phyloP scores from a whole-genome alignment of 768 basidiomycete species.

The Macrolepiota albuminosa region DNA sequence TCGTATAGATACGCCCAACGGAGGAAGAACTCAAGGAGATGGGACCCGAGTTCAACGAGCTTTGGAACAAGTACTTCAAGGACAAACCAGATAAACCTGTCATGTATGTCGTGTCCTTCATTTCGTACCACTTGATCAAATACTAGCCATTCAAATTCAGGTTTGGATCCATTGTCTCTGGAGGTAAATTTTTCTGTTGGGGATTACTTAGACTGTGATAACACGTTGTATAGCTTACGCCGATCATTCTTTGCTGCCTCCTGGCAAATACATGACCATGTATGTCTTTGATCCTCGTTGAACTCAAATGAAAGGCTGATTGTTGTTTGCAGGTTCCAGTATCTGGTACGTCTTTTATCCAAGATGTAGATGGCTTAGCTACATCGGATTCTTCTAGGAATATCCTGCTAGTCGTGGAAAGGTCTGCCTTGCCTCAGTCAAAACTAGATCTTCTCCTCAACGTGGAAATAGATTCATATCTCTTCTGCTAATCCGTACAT shows the following conservation, averaged over 20 bases:
- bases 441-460: background rate
- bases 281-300: conserved; percentile 17
- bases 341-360: conserved; percentile 34
- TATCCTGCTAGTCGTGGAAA: conserved; percentile 73
- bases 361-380: background rate
- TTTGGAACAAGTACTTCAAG: conserved; percentile 71
- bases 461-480: conserved; percentile 50
- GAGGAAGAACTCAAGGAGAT: conserved; percentile 69
- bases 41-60: conserved; percentile 70
- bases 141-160: conserved; percentile 13
- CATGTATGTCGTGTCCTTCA: conserved; percentile 36
- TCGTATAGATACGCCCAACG: conserved; percentile 56
- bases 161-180: conserved; percentile 67
- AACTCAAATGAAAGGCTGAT: background rate
- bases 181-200: conserved; percentile 25
- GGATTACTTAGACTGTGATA: background rate
- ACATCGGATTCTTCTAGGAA: conserved; percentile 32
- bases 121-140: background rate
- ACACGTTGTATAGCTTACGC: conserved; percentile 44
- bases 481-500: conserved; percentile 53
- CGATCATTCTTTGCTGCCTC: conserved; percentile 65
- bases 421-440: conserved; percentile 26
- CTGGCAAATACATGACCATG: conserved; percentile 70
- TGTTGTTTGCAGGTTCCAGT: conserved; percentile 50
- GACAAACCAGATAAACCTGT: conserved; percentile 79